Percentiles rank a stretch among this genome's conserved stretches.
Evolutionary conservation across 2,329 filamentous ascomycete species (phyloP).

Genomic region (Cladophialophora exuberans): DNA sequence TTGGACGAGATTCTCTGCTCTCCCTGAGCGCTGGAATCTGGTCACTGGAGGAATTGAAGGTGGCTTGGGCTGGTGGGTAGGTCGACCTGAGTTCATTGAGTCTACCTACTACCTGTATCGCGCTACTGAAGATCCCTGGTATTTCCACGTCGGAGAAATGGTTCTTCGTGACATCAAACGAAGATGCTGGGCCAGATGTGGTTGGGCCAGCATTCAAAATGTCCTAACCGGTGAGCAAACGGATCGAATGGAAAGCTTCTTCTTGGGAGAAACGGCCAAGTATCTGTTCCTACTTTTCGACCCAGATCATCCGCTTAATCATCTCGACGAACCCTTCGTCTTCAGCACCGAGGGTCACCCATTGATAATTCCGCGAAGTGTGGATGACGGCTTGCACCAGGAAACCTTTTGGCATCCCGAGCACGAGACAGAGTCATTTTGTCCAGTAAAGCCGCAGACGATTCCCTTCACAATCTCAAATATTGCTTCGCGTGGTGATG

Average conservation of each 20-base stretch:
- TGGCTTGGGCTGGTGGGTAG: slow-evolving; percentile 91
- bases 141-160: slow-evolving; percentile 95
- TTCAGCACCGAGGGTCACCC: slow-evolving; percentile 97
- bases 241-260: slow-evolving; percentile 99
- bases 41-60: slow-evolving; percentile 81
- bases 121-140: slow-evolving; percentile 93
- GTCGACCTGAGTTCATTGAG: slow-evolving; percentile 94
- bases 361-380: slow-evolving; percentile 72
- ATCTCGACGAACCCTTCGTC: slow-evolving; percentile 81
- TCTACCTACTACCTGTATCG: slow-evolving; percentile 96
- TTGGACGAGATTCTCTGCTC: slow-evolving; percentile 91
- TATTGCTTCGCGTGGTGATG: slow-evolving; percentile 75
- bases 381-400: slow-evolving; percentile 25
- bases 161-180: slow-evolving; percentile 83
- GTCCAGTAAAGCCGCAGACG: slow-evolving; percentile 63
- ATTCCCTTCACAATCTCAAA: slow-evolving; percentile 75
- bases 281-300: slow-evolving; percentile 94
- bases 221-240: slow-evolving; percentile 81
- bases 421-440: slow-evolving; percentile 42
- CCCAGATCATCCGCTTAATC: slow-evolving; percentile 81
- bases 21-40: slow-evolving; percentile 93
- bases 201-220: slow-evolving; percentile 88
- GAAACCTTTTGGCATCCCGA: slow-evolving; percentile 21
- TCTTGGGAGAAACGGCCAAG: slow-evolving; percentile 93
- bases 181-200: slow-evolving; percentile 86